Conservation (phyloP, 768 basidiomycete species). For the Phylloporus scabripes region DNA sequence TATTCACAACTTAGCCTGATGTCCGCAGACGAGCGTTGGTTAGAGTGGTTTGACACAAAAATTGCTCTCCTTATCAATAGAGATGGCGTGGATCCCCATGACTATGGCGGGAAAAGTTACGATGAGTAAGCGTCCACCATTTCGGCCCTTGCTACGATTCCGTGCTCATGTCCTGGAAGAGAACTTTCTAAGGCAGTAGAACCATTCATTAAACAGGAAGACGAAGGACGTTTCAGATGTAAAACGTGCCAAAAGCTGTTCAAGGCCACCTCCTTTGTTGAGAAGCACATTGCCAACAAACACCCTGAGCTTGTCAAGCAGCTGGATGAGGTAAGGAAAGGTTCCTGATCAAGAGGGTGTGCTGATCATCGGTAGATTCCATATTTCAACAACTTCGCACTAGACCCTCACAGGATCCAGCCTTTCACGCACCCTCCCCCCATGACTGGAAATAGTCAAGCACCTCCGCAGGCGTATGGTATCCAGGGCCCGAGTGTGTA, state of each 20-base stretch:
- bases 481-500: constrained; percentile 58
- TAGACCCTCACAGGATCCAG: constrained; percentile 91
- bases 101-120: constrained; percentile 84
- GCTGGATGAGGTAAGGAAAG: constrained; percentile 70
- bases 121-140: constrained; percentile 65
- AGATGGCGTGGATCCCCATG: constrained; percentile 75
- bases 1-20: constrained; percentile 5
- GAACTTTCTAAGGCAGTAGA: constrained; percentile 77
- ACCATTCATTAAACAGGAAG: constrained; percentile 87
- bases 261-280: constrained; percentile 94
- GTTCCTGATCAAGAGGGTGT: constrained; percentile 5
- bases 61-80: constrained; percentile 74
- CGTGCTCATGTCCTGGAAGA: constrained; percentile 37
- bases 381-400: constrained; percentile 93
- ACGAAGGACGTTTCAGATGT: constrained; percentile 95
- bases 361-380: constrained; percentile 51
- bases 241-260: constrained; percentile 96
- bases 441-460: constrained; percentile 58
- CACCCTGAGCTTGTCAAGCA: constrained; percentile 80
- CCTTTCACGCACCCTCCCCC: constrained; percentile 78
- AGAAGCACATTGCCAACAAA: constrained; percentile 96
- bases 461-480: constrained; percentile 83
- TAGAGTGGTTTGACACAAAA: constrained; percentile 85
- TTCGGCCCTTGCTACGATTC: constrained; percentile 6
- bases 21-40: constrained; percentile 75